Base-by-base conservation (phyloP, 2,329 filamentous ascomycete species). In the Sclerotinia minor region DNA sequence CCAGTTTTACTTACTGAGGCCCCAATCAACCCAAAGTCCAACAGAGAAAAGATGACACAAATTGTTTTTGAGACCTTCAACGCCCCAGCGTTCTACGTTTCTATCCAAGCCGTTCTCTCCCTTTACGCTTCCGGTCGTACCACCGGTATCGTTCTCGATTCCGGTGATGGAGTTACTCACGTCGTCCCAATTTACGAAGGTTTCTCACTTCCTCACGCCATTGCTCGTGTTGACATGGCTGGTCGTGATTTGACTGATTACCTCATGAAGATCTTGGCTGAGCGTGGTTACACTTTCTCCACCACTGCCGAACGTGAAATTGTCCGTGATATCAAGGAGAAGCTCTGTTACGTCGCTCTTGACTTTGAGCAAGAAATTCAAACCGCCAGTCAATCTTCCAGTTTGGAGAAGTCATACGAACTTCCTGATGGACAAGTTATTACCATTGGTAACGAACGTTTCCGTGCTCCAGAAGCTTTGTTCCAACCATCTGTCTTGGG, bases 11-110 rank as follows among this genome's bases (percentile, higher is more conserved):
- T 99, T 83, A 99, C 95, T 78, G 95, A 99, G 87, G 95, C 95
- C 78, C 95, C 95, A 77, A 98, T 99, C 90, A 99, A 99, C 90
- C 95, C 95, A 83, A 98, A 98, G 89, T 96, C 92, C 87, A 99
- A 99, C 89, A 92, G 95, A 90, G 95, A 99, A 89, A 99, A 99
- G 93, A 99, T 99, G 95, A 98, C 95, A 77, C 95, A 99, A 87
- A 99, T 99, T 76, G 94, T 99, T 82, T 99, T 99, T 87, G 95
- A 99, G 90, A 99, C 95, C 78, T 99, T 99, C 90, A 98, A 99
- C 87, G 94, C 95, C 79, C 95, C 95, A 77, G 95, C 95, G 78
- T 98, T 99, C 90, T 99, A 99, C 89, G 95, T 99, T 87, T 98
- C 95, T 80, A 99, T 99, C 83, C 94, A 98, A 89, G 95, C 95